Conservation (phyloP, 306 rosid genomes). For the Corylus avellana region DNA sequence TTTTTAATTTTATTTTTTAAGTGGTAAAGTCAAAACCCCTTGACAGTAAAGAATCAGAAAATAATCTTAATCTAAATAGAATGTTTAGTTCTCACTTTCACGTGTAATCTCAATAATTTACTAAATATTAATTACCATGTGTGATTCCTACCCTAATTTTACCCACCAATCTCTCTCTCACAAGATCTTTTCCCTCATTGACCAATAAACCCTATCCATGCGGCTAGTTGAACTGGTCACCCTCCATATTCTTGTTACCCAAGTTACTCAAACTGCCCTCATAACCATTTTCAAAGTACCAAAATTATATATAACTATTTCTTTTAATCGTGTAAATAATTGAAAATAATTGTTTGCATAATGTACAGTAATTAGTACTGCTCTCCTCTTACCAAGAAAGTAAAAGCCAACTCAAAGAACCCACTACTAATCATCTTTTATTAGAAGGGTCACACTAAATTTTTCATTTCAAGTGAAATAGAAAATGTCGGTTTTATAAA, state of each 20-base stretch:
- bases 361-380: background rate
- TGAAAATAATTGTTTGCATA: background rate
- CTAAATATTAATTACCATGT: background rate
- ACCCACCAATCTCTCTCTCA: constrained; percentile 17
- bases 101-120: background rate
- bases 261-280: constrained; percentile 8
- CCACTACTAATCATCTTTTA: no score
- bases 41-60: no score
- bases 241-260: background rate
- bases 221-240: constrained; percentile 26
- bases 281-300: background rate
- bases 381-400: no score
- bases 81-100: constrained; percentile 11
- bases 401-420: no score
- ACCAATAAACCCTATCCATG: constrained; percentile 2
- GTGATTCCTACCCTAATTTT: background rate
- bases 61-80: background rate
- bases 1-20: background rate
- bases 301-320: background rate
- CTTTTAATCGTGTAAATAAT: background rate
- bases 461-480: no score
- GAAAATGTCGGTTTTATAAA: no score
- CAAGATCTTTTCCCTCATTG: constrained; percentile 9
- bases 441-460: no score
- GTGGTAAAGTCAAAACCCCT: background rate